Conservation (phyloP, 2,329 filamentous ascomycete genomes). For the Pseudogymnoascus pannorum region DNA sequence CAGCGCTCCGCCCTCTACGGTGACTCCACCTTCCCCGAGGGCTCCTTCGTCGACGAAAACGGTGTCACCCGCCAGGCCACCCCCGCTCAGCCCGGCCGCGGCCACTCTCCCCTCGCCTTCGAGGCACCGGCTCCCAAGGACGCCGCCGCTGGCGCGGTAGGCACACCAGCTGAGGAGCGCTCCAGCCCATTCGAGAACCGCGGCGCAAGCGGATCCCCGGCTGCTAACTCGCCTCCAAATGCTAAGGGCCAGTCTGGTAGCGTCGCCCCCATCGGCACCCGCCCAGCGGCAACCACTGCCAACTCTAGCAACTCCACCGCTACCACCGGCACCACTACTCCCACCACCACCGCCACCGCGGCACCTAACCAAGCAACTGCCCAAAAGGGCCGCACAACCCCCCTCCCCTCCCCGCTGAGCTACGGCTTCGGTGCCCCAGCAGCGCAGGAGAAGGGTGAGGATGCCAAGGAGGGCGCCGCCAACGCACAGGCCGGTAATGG, state of each 20-base stretch:
- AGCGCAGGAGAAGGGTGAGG: slow-evolving; percentile 42
- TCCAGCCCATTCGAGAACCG: slow-evolving; percentile 56
- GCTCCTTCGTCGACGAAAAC: slow-evolving; percentile 61
- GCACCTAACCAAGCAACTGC: slow-evolving; percentile 52
- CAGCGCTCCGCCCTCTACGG: slow-evolving; percentile 93
- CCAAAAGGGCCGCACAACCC: slow-evolving; percentile 60
- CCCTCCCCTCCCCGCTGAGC: slow-evolving; percentile 80
- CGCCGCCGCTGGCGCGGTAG: slow-evolving; percentile 37
- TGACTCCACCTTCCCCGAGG: slow-evolving; percentile 62
- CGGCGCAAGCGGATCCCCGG: slow-evolving; percentile 71
- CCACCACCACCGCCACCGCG: slow-evolving; percentile 46
- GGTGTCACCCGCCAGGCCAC: slow-evolving; percentile 55
- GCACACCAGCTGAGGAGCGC: slow-evolving; percentile 39
- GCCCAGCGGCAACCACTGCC: slow-evolving; percentile 53
- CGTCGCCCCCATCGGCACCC: slow-evolving; percentile 89
- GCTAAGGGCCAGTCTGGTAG: slow-evolving; percentile 52
- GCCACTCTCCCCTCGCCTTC: slow-evolving; percentile 72
- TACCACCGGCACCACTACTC: slow-evolving; percentile 47
- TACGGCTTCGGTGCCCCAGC: slow-evolving; percentile 59
- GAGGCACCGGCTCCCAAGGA: slow-evolving; percentile 41
- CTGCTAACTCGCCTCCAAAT: slow-evolving; percentile 66
- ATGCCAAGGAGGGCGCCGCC: slow-evolving; percentile 32
- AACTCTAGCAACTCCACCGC: slow-evolving; percentile 51
- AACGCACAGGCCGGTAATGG: slow-evolving; percentile 48
- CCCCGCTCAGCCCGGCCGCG: slow-evolving; percentile 61